These are phyloP conservation scores for Rhizophagus clarus DNA, from an alignment of 192 early-diverging fungal species.

Conservation along the genomic window DNA sequence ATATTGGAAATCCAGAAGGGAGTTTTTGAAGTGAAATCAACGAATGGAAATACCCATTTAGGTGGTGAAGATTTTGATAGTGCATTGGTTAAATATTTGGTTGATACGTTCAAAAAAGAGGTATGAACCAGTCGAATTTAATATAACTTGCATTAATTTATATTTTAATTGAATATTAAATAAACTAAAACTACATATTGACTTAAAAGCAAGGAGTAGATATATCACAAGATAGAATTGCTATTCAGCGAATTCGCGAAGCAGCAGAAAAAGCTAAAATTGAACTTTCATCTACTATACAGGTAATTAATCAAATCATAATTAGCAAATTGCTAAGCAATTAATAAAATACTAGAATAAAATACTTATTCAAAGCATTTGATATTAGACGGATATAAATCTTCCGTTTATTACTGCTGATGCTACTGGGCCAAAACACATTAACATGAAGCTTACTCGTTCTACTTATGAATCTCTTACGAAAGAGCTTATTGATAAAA, in stretches of 20 bases:
- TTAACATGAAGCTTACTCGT: constrained; percentile 93
- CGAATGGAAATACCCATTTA: constrained; percentile 92
- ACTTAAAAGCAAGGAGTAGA: constrained; percentile 67
- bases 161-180: background rate
- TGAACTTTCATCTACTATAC: constrained; percentile 91
- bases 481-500: constrained; percentile 81
- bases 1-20: constrained; percentile 98
- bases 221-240: constrained; percentile 86
- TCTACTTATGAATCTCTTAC: constrained; percentile 86
- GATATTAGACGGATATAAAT: constrained; percentile 87
- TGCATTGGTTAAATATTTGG: constrained; percentile 74
- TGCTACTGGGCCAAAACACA: constrained; percentile 91
- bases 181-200: background rate
- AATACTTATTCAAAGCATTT: background rate
- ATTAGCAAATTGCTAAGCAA: background rate
- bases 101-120: constrained; percentile 92
- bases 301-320: background rate
- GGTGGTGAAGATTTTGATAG: constrained; percentile 82
- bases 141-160: background rate
- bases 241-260: constrained; percentile 96
- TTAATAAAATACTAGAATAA: background rate
- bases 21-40: constrained; percentile 98
- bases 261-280: constrained; percentile 99
- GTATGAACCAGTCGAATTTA: background rate
- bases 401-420: constrained; percentile 94